A percentile compares a stretch with the other conserved stretches of the same genome.
These are phyloP conservation scores for Celoporthe dispersa DNA, from an alignment of 2,329 filamentous ascomycete genomes.

Conservation along the genomic window DNA sequence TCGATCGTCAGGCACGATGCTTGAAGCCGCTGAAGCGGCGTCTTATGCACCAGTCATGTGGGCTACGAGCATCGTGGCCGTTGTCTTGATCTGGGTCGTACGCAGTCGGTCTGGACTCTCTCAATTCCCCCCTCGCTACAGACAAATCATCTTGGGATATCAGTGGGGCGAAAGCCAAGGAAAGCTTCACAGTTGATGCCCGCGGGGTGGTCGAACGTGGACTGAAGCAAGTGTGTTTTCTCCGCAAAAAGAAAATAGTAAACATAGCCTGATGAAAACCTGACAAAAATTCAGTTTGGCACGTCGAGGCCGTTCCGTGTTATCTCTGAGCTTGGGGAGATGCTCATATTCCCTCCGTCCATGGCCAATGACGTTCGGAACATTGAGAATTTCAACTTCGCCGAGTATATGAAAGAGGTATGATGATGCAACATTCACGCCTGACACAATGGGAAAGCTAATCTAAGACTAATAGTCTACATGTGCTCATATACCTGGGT, in stretches of 20 bases:
- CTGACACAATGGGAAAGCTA: neutral
- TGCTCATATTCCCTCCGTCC: neutral
- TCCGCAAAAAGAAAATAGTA: neutral
- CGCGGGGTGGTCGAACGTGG: neutral
- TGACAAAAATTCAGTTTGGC: neutral
- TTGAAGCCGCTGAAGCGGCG: neutral
- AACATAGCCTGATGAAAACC: neutral
- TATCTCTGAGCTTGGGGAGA: neutral
- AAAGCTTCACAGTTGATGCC: neutral
- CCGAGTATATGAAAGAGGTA: neutral
- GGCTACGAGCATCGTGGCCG: neutral
- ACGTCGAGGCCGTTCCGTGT: neutral
- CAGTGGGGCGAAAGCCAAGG: neutral
- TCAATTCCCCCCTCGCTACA: neutral
- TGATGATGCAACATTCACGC: neutral
- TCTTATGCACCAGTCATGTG: neutral
- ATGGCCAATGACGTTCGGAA: neutral
- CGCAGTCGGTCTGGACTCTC: neutral
- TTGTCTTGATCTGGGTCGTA: neutral
- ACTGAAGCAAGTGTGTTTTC: neutral
- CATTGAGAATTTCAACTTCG: neutral
- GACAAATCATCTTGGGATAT: neutral
- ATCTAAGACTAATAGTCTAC: neutral
- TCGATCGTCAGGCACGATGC: neutral
- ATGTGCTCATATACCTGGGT: neutral